Conservation (phyloP, 2,329 filamentous ascomycete genomes). For the Fusarium sarcochroum region DNA sequence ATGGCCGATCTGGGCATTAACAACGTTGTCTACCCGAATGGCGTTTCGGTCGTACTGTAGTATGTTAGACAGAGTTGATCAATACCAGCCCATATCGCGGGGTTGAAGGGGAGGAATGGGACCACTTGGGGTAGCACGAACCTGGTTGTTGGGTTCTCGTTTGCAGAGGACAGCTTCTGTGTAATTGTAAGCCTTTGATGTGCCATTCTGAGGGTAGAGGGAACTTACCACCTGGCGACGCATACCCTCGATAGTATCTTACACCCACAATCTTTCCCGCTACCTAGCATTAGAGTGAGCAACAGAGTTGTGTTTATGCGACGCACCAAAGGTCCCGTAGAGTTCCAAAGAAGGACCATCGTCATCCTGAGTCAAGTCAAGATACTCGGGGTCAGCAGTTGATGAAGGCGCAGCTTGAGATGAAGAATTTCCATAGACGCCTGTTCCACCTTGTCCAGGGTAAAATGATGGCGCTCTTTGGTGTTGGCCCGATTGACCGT, state of each 20-base stretch:
- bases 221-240: slow-evolving; percentile 65
- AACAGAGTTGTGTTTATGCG: neutral
- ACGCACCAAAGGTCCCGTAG: slow-evolving; percentile 63
- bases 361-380: slow-evolving; percentile 61
- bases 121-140: slow-evolving; percentile 45
- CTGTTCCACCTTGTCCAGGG: slow-evolving; percentile 41
- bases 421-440: slow-evolving; percentile 27
- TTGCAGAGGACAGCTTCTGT: slow-evolving; percentile 70
- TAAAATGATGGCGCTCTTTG: slow-evolving; percentile 3
- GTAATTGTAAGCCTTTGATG: slow-evolving; percentile 17
- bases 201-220: neutral
- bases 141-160: slow-evolving; percentile 76
- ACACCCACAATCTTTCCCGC: slow-evolving; percentile 66
- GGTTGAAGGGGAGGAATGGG: slow-evolving; percentile 15
- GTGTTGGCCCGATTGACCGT: slow-evolving; percentile 14
- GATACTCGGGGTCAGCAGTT: slow-evolving; percentile 54
- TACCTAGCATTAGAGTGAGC: slow-evolving; percentile 41
- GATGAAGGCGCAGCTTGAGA: slow-evolving; percentile 36
- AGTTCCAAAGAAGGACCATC: slow-evolving; percentile 60
- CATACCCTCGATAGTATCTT: slow-evolving; percentile 74
- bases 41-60: slow-evolving; percentile 78
- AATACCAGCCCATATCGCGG: slow-evolving; percentile 1
- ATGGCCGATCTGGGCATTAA: slow-evolving; percentile 83
- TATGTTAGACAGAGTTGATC: slow-evolving; percentile 7
- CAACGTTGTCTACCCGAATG: slow-evolving; percentile 83